Evolutionary conservation across 192 early-diverging fungal species (phyloP), one percentile per base, ranked within the genome.

Genomic region (Linnemannia elongata): DNA sequence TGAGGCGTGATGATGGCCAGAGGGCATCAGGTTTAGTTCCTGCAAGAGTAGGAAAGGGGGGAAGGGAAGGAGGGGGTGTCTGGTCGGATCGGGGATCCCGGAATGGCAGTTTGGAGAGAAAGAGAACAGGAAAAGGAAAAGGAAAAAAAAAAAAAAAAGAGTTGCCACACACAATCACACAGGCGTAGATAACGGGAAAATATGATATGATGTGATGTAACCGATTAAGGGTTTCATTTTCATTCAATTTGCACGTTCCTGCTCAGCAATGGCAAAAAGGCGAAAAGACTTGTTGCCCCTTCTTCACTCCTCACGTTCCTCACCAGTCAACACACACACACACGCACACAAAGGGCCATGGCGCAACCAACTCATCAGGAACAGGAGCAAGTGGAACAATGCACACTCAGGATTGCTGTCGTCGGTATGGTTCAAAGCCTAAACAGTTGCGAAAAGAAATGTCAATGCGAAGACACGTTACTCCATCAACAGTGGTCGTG

Each of bases 371-470:
- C 24, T 33, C 15, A 20, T 45, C 47, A 27, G 20, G 7, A 47
- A 52, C 42, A 73, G 5, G 27, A 24, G 44, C 4, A 1, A n/a
- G 39, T 45, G 70, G 71, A 42, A 20, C 74, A 72, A 74, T 74
- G 76, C 76, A 75, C 72, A 13, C 76, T 83, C 71, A 83, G 35
- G 72, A 78, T 83, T 30, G 76, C 82, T 27, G 82, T 83, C 57
- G 77, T 83, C 47, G 76, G 82, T 83, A 77, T 33, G 76, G 1
- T 4, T 3, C 17, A n/a, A 76, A 36, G 27, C 22, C 44, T 45
- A 18, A 30, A 60, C 42, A 60, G 39, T 8, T 6, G 18, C 49
- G n/a, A n/a, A 17, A 52, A 52, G 33, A 18, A 57, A 76, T 49
- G 35, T 27, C 30, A 47, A 52, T 20, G 42, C 7, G 12, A 39